Percentiles rank a stretch among this genome's conserved stretches.
Evolutionary conservation across 208 protist genomes (phyloP).

Genomic region (Trypanosoma lewisi): DNA sequence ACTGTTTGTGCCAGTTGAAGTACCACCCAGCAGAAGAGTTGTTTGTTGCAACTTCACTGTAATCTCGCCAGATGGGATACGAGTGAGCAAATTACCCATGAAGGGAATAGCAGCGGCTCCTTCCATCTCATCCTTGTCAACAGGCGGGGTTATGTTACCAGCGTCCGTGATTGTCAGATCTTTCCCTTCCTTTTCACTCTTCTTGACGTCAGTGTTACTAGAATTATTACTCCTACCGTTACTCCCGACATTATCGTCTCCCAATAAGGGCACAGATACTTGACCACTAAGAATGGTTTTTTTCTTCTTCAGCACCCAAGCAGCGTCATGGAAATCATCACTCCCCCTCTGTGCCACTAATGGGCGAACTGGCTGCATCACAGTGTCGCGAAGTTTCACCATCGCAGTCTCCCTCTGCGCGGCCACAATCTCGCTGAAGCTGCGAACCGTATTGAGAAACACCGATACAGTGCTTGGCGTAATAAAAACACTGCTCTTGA

Average conservation of each 20-base stretch:
- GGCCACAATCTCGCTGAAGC: constrained; percentile 50
- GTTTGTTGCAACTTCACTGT: constrained; percentile 50
- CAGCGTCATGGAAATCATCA: constrained; percentile 2
- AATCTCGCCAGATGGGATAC: constrained; percentile 74
- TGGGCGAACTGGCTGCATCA: background rate
- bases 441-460: constrained; percentile 52
- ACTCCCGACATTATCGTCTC: background rate
- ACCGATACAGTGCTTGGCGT: constrained; percentile 77
- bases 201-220: background rate
- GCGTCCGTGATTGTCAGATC: too few species aligned
- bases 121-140: constrained; percentile 4
- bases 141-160: too few species aligned
- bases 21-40: constrained; percentile 58
- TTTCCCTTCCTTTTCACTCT: constrained; percentile 5
- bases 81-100: constrained; percentile 60
- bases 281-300: background rate
- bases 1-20: constrained; percentile 17
- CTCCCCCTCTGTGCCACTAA: background rate
- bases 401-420: constrained; percentile 43
- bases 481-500: constrained; percentile 50
- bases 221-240: background rate
- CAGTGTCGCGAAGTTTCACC: constrained; percentile 9
- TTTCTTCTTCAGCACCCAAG: background rate
- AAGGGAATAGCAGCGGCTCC: constrained; percentile 25
- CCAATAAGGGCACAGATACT: background rate